A percentile compares a stretch with the other conserved stretches of the same genome.
phyloP scores from a whole-genome alignment of 306 rosid species.

The Gastrolobium bilobum region DNA sequence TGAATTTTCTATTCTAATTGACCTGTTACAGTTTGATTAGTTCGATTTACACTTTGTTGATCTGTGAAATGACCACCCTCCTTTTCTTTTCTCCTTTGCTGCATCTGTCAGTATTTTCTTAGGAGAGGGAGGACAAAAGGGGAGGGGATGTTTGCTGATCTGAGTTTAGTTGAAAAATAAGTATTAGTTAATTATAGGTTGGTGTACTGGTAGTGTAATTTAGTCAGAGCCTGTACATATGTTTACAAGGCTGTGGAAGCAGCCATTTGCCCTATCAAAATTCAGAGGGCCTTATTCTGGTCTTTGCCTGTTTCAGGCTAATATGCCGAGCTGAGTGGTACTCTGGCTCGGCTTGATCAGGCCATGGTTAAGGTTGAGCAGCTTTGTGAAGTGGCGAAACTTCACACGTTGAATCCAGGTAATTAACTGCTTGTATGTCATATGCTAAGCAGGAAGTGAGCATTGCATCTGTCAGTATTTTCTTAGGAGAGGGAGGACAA shows the following conservation, averaged over 20 bases:
- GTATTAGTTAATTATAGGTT: constrained; percentile 22
- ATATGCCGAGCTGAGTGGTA: constrained; percentile 47
- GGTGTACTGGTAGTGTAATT: not conserved
- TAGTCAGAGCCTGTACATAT: not conserved
- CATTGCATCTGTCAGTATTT: not conserved
- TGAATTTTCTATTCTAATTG: constrained; percentile 11
- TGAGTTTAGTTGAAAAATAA: constrained; percentile 13
- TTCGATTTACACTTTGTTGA: not conserved
- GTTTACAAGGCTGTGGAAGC: constrained; percentile 34
- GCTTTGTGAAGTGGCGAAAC: constrained; percentile 48
- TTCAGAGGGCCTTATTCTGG: constrained; percentile 44
- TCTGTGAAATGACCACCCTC: not conserved
- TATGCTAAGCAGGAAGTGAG: constrained; percentile 22
- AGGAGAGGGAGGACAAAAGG: not conserved
- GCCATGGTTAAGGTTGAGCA: constrained; percentile 39
- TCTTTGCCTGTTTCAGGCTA: constrained; percentile 59
- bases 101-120: not conserved
- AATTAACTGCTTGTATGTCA: constrained; percentile 12
- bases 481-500: not conserved
- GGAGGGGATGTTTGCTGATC: constrained; percentile 8
- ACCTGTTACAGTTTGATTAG: constrained; percentile 1
- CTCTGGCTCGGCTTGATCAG: constrained; percentile 50
- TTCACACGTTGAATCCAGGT: constrained; percentile 46
- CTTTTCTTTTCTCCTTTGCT: not conserved
- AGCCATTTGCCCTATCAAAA: constrained; percentile 35